A percentile compares a stretch with the other conserved stretches of the same genome.
phyloP scores from a whole-genome alignment of 2,329 filamentous ascomycete species.

The Clonostachys chloroleuca region DNA sequence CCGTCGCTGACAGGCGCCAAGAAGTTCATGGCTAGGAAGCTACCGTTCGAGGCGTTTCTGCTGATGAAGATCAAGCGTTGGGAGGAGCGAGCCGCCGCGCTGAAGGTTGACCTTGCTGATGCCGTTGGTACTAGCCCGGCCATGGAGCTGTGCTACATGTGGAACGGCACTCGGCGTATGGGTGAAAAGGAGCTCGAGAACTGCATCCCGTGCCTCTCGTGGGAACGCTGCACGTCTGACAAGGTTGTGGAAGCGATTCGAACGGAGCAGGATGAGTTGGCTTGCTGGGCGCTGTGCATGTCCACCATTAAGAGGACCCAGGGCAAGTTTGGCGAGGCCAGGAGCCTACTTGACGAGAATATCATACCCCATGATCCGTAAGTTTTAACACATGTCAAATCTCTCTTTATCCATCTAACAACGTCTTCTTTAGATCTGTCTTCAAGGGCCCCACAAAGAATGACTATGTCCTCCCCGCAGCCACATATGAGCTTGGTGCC shows the following conservation, averaged over 20 bases:
- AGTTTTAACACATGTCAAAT: conserved; percentile 7
- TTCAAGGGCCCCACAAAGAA: conserved; percentile 61
- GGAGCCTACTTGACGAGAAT: conserved; percentile 55
- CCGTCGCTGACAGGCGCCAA: conserved; percentile 77
- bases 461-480: conserved; percentile 68
- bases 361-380: conserved; percentile 63
- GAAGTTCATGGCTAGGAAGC: conserved; percentile 80
- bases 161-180: conserved; percentile 88
- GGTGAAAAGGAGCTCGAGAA: conserved; percentile 55
- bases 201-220: conserved; percentile 60
- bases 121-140: conserved; percentile 76
- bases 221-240: conserved; percentile 51
- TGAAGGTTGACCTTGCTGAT: conserved; percentile 68
- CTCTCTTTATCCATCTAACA: no score
- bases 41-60: conserved; percentile 87
- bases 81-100: conserved; percentile 69
- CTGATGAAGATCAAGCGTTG: conserved; percentile 82
- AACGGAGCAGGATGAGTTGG: conserved; percentile 54
- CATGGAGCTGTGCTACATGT: conserved; percentile 90
- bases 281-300: conserved; percentile 61
- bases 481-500: conserved; percentile 82
- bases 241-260: conserved; percentile 38
- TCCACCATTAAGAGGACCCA: conserved; percentile 63
- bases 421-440: conserved; percentile 25
- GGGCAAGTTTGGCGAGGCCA: conserved; percentile 60